A percentile compares a stretch with the other conserved stretches of the same genome.
phyloP scores from a whole-genome alignment of 2,329 filamentous ascomycete species.

The Microcyclosporella mali region DNA sequence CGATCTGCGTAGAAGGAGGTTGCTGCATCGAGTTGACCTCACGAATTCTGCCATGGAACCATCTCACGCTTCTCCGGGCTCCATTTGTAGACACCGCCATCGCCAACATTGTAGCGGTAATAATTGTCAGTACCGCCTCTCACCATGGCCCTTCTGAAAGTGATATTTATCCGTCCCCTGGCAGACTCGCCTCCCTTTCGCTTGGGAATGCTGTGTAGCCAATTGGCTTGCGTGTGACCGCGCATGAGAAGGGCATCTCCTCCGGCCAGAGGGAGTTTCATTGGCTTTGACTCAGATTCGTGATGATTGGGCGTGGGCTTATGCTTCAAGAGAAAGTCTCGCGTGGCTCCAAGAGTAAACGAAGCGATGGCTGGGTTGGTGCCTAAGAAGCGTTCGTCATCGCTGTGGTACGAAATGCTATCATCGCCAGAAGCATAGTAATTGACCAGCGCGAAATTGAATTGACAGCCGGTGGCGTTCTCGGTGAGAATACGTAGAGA shows the following conservation, averaged over 20 bases:
- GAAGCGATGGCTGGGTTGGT: conserved; percentile 65
- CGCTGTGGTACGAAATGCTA: conserved; percentile 73
- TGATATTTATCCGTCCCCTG: conserved; percentile 66
- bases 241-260: conserved; percentile 79
- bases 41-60: conserved; percentile 29
- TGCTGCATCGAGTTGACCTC: neutral
- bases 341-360: conserved; percentile 63
- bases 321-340: conserved; percentile 75
- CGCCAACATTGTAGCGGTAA: conserved; percentile 75
- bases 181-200: conserved; percentile 57
- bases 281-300: conserved; percentile 34
- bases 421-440: conserved; percentile 74
- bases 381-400: conserved; percentile 73
- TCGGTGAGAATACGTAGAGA: conserved; percentile 58
- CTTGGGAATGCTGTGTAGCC: conserved; percentile 75
- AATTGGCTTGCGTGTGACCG: conserved; percentile 66
- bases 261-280: conserved; percentile 52
- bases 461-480: conserved; percentile 57
- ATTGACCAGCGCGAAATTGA: conserved; percentile 77
- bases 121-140: conserved; percentile 74
- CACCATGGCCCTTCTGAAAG: conserved; percentile 65
- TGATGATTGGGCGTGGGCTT: conserved; percentile 50
- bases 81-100: conserved; percentile 64
- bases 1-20: too few species aligned
- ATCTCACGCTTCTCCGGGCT: conserved; percentile 50